A percentile compares a stretch with the other conserved stretches of the same genome.
phyloP scores from a whole-genome alignment of 371 early-diverging fungal genomes.

The Funneliformis caledonium region DNA sequence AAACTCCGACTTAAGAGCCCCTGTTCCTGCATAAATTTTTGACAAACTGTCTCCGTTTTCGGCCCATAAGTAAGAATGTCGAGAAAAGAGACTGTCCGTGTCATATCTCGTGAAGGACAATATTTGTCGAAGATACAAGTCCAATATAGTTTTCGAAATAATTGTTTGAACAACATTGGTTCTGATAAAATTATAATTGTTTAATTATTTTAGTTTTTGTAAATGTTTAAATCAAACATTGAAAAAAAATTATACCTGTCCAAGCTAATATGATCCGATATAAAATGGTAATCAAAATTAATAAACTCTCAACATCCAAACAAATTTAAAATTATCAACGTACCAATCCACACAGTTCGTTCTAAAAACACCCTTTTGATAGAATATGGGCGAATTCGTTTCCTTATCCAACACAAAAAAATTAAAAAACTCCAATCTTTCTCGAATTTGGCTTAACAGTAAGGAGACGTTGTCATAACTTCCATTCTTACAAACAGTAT shows the following conservation, averaged over 20 bases:
- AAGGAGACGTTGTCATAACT: slow-evolving; percentile 75
- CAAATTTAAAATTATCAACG: slow-evolving; percentile 51
- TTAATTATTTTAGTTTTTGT: not conserved
- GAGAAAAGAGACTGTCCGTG: slow-evolving; percentile 46
- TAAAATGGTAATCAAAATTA: not conserved
- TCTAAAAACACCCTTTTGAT: slow-evolving; percentile 83
- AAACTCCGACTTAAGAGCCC: slow-evolving; percentile 92
- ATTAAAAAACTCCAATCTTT: slow-evolving; percentile 58
- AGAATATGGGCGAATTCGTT: slow-evolving; percentile 57
- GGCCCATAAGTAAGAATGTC: slow-evolving; percentile 86
- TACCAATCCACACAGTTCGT: slow-evolving; percentile 98
- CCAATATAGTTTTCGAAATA: slow-evolving; percentile 46
- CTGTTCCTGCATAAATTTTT: slow-evolving; percentile 97
- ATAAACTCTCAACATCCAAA: slow-evolving; percentile 15
- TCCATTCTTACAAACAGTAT: slow-evolving; percentile 77
- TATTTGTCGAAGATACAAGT: slow-evolving; percentile 43
- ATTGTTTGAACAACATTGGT: slow-evolving; percentile 67
- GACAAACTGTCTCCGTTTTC: slow-evolving; percentile 95
- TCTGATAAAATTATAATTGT: slow-evolving; percentile 41
- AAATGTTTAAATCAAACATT: not conserved
- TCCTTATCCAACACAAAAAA: slow-evolving; percentile 72
- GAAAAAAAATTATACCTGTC: slow-evolving; percentile 36
- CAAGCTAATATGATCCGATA: slow-evolving; percentile 29
- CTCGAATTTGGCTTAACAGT: slow-evolving; percentile 58
- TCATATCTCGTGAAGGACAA: slow-evolving; percentile 40